phyloP scores from a whole-genome alignment of 2,329 filamentous ascomycete genomes.

The Penicillium aurantiogriseum region DNA sequence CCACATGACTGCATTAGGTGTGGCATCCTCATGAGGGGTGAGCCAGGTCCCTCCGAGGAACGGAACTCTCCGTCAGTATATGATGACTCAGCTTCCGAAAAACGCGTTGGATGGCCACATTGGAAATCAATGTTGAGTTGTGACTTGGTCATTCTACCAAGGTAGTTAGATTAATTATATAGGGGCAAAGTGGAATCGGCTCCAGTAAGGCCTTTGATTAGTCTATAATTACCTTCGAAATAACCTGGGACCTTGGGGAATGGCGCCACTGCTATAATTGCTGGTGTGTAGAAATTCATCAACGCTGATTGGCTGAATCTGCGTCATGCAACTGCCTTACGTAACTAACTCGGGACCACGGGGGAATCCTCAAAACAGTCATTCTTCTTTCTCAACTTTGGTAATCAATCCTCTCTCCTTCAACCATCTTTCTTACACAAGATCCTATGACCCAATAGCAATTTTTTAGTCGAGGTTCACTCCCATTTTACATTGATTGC shows the following conservation, averaged over 20 bases:
- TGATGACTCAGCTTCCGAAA: constrained; percentile 24
- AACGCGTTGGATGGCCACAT: constrained; percentile 1
- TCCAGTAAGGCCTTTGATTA: not conserved
- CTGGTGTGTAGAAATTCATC: constrained; percentile 40
- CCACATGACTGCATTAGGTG: constrained; percentile 3
- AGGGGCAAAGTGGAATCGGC: not conserved
- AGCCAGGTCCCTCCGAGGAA: constrained; percentile 6
- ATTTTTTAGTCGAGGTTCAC: not conserved
- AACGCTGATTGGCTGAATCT: constrained; percentile 37
- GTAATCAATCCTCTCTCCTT: constrained; percentile 3
- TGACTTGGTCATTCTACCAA: not conserved
- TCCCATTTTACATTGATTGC: not conserved
- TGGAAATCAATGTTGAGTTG: not conserved
- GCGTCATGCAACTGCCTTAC: constrained; percentile 27
- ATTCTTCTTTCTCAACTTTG: constrained; percentile 13
- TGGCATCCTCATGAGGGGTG: not conserved
- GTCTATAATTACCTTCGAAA: not conserved
- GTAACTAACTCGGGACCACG: constrained; percentile 21
- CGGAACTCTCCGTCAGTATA: not conserved
- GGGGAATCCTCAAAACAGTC: constrained; percentile 26
- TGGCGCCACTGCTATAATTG: constrained; percentile 28
- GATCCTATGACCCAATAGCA: constrained; percentile 20
- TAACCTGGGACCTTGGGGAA: constrained; percentile 13
- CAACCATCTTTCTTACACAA: constrained; percentile 5
- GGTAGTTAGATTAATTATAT: not conserved